Evolutionary conservation across 192 early-diverging fungal genomes (phyloP).

Genomic region (Backusella mclennaniae): DNA sequence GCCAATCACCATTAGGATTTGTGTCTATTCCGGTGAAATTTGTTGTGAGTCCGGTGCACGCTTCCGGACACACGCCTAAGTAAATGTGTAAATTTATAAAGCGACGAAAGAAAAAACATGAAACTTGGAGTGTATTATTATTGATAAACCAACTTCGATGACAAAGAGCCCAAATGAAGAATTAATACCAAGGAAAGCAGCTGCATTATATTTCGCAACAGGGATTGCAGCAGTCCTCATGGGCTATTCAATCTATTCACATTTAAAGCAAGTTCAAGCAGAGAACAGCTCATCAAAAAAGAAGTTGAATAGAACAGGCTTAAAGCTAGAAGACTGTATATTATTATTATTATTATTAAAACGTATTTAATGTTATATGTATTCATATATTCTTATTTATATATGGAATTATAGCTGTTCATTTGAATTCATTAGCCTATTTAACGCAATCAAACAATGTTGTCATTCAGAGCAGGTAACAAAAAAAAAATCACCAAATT

Average conservation of each 20-base stretch:
- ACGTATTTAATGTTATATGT: neutral
- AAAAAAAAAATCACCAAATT: neutral
- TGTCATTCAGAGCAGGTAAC: conserved; percentile 50
- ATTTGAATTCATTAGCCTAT: conserved; percentile 44
- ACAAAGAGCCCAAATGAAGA: neutral
- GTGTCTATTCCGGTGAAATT: neutral
- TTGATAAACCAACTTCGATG: neutral
- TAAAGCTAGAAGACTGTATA: conserved; percentile 16
- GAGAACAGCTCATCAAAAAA: conserved; percentile 8
- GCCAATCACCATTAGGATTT: neutral
- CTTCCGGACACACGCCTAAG: neutral
- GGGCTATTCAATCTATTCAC: conserved; percentile 35
- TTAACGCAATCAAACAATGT: conserved; percentile 48
- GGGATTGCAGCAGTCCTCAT: conserved; percentile 26
- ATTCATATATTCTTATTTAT: neutral
- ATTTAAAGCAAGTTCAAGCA: conserved; percentile 16
- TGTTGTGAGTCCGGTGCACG: neutral
- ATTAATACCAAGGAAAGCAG: neutral
- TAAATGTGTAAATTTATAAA: neutral
- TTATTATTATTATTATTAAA: neutral
- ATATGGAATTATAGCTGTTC: conserved; percentile 37
- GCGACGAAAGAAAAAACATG: neutral
- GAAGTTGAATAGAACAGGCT: neutral
- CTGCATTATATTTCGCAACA: conserved; percentile 21
- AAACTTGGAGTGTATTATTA: neutral